Evolutionary conservation across 1,284 basidiomycete species (phyloP), one percentile per base, ranked within the genome.

Genomic region (Mrakiaceae sp.): DNA sequence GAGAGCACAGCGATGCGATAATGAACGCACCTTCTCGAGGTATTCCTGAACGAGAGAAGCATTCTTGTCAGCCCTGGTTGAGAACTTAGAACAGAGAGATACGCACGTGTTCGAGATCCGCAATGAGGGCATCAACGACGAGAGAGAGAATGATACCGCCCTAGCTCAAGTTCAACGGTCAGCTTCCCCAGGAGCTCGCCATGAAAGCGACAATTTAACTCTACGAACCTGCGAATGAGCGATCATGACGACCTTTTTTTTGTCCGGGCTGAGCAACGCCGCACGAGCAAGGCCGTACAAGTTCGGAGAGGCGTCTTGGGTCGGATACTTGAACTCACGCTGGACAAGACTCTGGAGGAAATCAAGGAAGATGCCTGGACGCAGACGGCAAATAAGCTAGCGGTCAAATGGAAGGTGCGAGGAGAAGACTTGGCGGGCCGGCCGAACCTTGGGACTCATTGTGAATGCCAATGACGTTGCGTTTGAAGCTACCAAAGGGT

Each of bases 291-390:
- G 8, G 2, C 40, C 4, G 46, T 63, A 63, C 16, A 63, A 54
- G 4, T 8, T 27, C 4, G 40, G 2, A 3, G 52, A 47, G 9
- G 44, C 62, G 44, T 63, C 53, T 16, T 57, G 54, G 43, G 16
- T 48, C 3, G 12, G 1, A 8, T 50, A 63, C 3, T 6, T 8
- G 40, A 63, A 63, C 60, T 61, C 62, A 14, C 62, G 40, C 42
- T 63, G 53, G 53, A 63, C 16, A 11, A 63, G 46, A 10, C 62
- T 57, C 42, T 63, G 53, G 46, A 57, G 2, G 2, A 63, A 5
- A 39, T 63, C 62, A n/a, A 63, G 49, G 44, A 63, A 43, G 52
- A 63, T 48, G 27, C 62, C 60, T 12, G 48, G 11, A 5, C n/a
- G 40, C 5, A 12, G 16, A 3, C 27, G 5, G 12, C 7, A 27